Conservation (phyloP, 2,329 filamentous ascomycete species). For the Xylariaceae sp. region DNA sequence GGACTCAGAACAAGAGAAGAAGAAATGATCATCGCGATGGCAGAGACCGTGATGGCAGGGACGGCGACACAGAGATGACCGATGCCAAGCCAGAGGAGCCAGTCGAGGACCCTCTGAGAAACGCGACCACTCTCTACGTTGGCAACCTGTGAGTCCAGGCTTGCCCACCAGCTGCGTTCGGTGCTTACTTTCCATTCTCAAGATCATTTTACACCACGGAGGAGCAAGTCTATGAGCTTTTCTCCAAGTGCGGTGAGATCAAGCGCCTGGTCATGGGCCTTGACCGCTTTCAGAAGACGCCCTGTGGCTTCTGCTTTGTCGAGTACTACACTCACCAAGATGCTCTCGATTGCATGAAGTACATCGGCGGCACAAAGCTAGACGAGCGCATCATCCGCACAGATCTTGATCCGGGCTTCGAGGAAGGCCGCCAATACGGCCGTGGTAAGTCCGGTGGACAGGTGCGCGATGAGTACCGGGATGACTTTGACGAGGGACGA, state of each 20-base stretch:
- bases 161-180: neutral
- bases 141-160: slow-evolving; percentile 72
- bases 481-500: slow-evolving; percentile 93
- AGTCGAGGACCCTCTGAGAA: slow-evolving; percentile 70
- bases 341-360: slow-evolving; percentile 97
- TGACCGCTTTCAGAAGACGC: slow-evolving; percentile 94
- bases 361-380: slow-evolving; percentile 94
- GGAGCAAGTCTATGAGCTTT: slow-evolving; percentile 97
- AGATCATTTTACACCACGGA: slow-evolving; percentile 98
- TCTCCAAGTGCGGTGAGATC: slow-evolving; percentile 94
- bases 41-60: slow-evolving; percentile 44
- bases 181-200: neutral
- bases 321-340: slow-evolving; percentile 99
- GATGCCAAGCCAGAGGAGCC: slow-evolving; percentile 46
- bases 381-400: slow-evolving; percentile 96
- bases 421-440: slow-evolving; percentile 93
- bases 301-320: slow-evolving; percentile 98
- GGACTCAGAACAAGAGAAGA: slow-evolving; percentile 60
- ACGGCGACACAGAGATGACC: slow-evolving; percentile 47
- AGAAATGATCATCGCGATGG: slow-evolving; percentile 49
- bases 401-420: slow-evolving; percentile 91
- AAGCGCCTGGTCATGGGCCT: slow-evolving; percentile 98
- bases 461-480: slow-evolving; percentile 94
- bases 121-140: slow-evolving; percentile 94
- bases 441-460: slow-evolving; percentile 94